Conservation (phyloP, 305 asterid species). For the Fraxinus latifolia region DNA sequence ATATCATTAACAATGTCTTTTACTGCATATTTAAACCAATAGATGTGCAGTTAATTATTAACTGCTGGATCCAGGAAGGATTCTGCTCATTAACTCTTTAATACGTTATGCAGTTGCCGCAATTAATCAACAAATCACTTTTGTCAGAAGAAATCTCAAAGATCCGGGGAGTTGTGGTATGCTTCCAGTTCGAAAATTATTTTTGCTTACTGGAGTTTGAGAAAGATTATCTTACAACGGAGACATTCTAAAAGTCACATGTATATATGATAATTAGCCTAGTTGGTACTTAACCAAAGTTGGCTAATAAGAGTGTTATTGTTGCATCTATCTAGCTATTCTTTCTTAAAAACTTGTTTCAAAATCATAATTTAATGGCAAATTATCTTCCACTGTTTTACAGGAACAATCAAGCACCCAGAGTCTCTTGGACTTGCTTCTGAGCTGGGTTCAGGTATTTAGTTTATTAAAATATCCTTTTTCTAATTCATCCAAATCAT, state of each 20-base stretch:
- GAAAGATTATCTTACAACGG: slow-evolving; percentile 9
- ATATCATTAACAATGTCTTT: slow-evolving; percentile 3
- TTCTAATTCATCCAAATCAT: slow-evolving; percentile 14
- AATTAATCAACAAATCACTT: slow-evolving; percentile 57
- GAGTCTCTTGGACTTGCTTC: slow-evolving; percentile 67
- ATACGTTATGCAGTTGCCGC: slow-evolving; percentile 72
- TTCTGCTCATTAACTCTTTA: slow-evolving; percentile 21
- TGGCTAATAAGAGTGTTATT: background rate
- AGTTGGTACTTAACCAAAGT: background rate
- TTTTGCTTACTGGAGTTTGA: slow-evolving; percentile 22
- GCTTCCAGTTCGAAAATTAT: slow-evolving; percentile 24
- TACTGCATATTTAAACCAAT: slow-evolving; percentile 4
- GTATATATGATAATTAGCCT: background rate
- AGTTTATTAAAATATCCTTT: background rate
- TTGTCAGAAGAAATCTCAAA: slow-evolving; percentile 66
- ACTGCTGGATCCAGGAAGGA: slow-evolving; percentile 11
- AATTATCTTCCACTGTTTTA: slow-evolving; percentile 17
- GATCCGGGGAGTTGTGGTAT: slow-evolving; percentile 72
- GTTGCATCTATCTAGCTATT: background rate
- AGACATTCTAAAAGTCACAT: background rate
- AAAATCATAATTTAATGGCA: background rate
- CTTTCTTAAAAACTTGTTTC: slow-evolving; percentile 5
- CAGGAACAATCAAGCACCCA: slow-evolving; percentile 58
- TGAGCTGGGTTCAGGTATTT: slow-evolving; percentile 86
- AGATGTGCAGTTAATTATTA: slow-evolving; percentile 3